Evolutionary conservation across 78 protist genomes (phyloP), one percentile per base, ranked within the genome.

Genomic region (Planoprotostelium fungivorum): DNA sequence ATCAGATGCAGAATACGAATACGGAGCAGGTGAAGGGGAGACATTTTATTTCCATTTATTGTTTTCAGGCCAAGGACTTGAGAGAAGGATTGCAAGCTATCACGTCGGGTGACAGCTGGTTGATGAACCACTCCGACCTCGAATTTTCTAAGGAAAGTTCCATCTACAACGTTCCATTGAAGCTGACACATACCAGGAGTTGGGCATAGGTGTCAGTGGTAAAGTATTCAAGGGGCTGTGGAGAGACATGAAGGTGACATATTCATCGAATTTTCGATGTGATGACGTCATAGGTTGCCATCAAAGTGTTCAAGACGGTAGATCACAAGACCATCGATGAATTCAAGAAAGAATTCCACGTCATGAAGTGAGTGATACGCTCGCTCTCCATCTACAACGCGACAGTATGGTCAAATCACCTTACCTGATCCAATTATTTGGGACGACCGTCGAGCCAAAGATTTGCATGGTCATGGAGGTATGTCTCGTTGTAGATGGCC

Each of bases 391-490:
- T 25, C 16, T 16, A 51, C 16, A 51, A 51, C 73, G 16, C 16
- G 16, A 25, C 73, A 51, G 73, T 51, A 51, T 51, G 5, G 73
- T 51, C 73, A 51, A 16, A 51, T 89, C 92, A 5, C 89, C 87
- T 31, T 92, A 85, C 84, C 87, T 92, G 89, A 92, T 92, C 0
- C 51, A 87, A 0, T 89, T 93, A n/a, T 90, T 89, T 84, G 95
- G 95, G 5, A 91, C 95, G 0, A 35, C 89, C 9, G 39, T 93
- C 0, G 90, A 90, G 38, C 92, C 95, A 28, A 89, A 93, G 36
- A 89, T 92, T 1, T 92, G 94, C 37, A 93, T 93, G 95, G 93
- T 93, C 1, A 93, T 93, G 95, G 95, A 93, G 73, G 73, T 51
- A 51, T 5, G 16, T 51, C 5, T 51, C 31, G 16, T 25, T 51